Conservation (phyloP, 176 grass and related monocot genomes). For the Carex cristatella region DNA sequence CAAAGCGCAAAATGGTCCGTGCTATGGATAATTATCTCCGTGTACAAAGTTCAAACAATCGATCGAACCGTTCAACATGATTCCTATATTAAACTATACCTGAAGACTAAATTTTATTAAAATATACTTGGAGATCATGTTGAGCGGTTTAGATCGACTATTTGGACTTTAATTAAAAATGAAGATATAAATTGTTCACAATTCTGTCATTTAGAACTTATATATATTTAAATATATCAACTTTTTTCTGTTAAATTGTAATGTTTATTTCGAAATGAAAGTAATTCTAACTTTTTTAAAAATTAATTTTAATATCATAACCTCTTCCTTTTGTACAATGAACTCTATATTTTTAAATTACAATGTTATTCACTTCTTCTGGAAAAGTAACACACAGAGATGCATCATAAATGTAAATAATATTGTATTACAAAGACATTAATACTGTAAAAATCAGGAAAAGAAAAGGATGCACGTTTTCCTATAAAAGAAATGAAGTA, state of each 20-base stretch:
- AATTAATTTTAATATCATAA: not conserved
- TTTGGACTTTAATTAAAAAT: too few relatives aligned
- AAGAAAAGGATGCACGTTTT: not conserved
- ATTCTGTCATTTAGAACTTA: not conserved
- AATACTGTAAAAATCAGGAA: not conserved
- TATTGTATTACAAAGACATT: not conserved
- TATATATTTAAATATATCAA: not conserved
- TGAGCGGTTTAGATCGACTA: too few relatives aligned
- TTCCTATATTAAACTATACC: too few relatives aligned
- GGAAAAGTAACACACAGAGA: not conserved
- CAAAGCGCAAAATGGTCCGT: too few relatives aligned
- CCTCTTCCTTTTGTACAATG: not conserved
- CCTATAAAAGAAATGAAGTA: not conserved
- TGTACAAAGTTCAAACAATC: too few relatives aligned
- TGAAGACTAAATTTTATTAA: too few relatives aligned
- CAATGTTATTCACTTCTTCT: not conserved
- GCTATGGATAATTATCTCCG: too few relatives aligned
- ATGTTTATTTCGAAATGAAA: not conserved
- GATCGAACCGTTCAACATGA: too few relatives aligned
- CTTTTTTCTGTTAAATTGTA: not conserved
- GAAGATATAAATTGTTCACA: not conserved
- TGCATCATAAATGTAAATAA: not conserved
- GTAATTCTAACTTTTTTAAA: not conserved
- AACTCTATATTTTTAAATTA: not conserved
- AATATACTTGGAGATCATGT: too few relatives aligned